Percentiles rank a stretch among this genome's conserved stretches.
phyloP scores from a whole-genome alignment of 805 yeast species.

The Metschnikowia reukaufii region DNA sequence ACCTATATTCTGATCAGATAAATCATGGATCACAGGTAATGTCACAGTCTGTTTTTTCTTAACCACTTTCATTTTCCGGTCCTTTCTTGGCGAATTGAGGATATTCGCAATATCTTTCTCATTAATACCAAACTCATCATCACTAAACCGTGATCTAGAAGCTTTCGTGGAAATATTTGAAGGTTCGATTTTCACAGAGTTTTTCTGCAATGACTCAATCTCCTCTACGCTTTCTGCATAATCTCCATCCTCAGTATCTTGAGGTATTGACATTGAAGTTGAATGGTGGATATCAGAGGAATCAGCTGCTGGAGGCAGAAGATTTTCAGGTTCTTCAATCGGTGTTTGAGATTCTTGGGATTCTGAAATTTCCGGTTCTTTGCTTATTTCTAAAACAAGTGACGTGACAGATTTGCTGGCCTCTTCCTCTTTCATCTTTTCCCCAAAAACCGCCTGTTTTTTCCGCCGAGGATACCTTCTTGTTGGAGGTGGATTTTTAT shows the following conservation, averaged over 20 bases:
- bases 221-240: conserved; percentile 6
- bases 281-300: not conserved
- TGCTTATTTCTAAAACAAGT: conserved; percentile 8
- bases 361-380: not conserved
- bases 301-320: not conserved
- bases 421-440: not conserved
- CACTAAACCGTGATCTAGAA: conserved; percentile 15
- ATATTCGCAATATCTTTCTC: conserved; percentile 20
- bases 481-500: not conserved
- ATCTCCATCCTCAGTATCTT: conserved; percentile 10
- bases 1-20: conserved; percentile 33
- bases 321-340: not conserved
- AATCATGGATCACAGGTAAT: conserved; percentile 23
- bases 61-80: conserved; percentile 22
- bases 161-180: not conserved
- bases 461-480: conserved; percentile 9
- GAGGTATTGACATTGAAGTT: not conserved
- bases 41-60: conserved; percentile 8
- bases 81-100: conserved; percentile 24
- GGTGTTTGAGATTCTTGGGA: not conserved
- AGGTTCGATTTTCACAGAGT: not conserved
- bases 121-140: conserved; percentile 21
- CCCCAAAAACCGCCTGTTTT: conserved; percentile 2
- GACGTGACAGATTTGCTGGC: conserved; percentile 2
- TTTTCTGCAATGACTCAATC: not conserved